Base-by-base conservation (phyloP, 2,329 filamentous ascomycete species). In the Salinomyces thailandicus region DNA sequence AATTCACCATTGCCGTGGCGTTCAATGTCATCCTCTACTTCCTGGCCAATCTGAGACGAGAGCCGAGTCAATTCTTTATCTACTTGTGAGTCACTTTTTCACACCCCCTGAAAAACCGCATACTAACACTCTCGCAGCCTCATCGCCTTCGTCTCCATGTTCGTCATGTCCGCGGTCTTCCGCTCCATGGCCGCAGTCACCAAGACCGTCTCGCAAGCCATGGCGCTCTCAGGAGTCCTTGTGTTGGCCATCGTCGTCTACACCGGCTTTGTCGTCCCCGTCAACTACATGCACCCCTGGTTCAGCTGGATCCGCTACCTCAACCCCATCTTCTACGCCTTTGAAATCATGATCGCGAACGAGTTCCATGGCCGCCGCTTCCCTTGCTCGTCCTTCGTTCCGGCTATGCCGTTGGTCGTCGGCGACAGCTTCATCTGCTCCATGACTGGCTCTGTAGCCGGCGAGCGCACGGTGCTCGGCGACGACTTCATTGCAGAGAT, bases 21-120 rank as follows among this genome's bases (percentile, higher is more conserved):
- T 78, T 76, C 60, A 73, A 77, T 45, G 39, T 75, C 3, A 62
- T 72, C 11, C 53, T 77, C 2, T 79, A 79, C 54, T 79, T 77
- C 47, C 52, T 78, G 49, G 54, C 68, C 1, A 65, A 64, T 1
- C 58, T 76, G 2, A 2, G 66, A 1, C 35, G 48, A 34, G 50
- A 55, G 38, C 50, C 58, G 5, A 38, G 43, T 9, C 49, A 53
- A n/a, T 82, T 81, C 55, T 82, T 79, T 53, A 77, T 79, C 36
- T 73, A 74, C 47, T 70, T 74, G 41, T 26, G 22, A 26, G 22
- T 26, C 2, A 8, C 22, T n/a, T n/a, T n/a, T n/a, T n/a, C n/a
- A n/a, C n/a, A n/a, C n/a, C n/a, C n/a, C n/a, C n/a, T n/a, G n/a
- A n/a, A n/a, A 24, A n/a, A 24, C n/a, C 20, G n/a, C 20, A 7